Evolutionary conservation across 805 yeast genomes (phyloP), one percentile per base, ranked within the genome.

Genomic region (Yamadazyma philogaea): DNA sequence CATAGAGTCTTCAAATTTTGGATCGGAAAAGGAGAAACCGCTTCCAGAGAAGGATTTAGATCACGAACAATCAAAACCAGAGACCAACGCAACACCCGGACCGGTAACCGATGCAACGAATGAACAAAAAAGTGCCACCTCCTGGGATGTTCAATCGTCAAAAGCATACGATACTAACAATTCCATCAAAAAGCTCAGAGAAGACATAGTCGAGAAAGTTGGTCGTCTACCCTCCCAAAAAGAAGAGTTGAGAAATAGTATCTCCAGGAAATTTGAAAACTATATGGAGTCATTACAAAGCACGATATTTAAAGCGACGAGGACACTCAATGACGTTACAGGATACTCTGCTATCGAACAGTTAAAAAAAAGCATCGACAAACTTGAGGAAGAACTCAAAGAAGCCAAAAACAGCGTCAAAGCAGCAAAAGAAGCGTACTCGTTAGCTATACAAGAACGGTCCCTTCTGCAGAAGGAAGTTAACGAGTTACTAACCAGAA

Each of bases 321-420:
- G 78, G 46, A 77, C 90, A 1, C 70, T 91, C 26, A 93, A 93
- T 55, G 96, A 89, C 52, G 82, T 89, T 8, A 91, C 99, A 0
- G 99, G 99, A 0, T 93, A 93, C 60, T 75, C 88, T 0, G 72
- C 82, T 15, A 87, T 93, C 43, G 95, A 87, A 55, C 69, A 73
- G 44, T 63, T 91, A 52, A 83, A 88, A 60, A 59, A 68, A 21
- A 64, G 77, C 1, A 87, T 93, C 22, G 79, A 75, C 7, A 50
- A 53, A 2, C 60, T 68, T 34, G 97, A 91, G 52, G 46, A 48
- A 11, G 68, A 73, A 24, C 59, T 87, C 30, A 66, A 67, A 38
- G 59, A 57, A 1, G 64, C 79, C 3, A 77, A 87, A 43, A 59
- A 59, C 0, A 52, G 64, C 1, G 81, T 85, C 5, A 71, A 68